Conservation (phyloP, 306 rosid species). For the Inga laurina region DNA sequence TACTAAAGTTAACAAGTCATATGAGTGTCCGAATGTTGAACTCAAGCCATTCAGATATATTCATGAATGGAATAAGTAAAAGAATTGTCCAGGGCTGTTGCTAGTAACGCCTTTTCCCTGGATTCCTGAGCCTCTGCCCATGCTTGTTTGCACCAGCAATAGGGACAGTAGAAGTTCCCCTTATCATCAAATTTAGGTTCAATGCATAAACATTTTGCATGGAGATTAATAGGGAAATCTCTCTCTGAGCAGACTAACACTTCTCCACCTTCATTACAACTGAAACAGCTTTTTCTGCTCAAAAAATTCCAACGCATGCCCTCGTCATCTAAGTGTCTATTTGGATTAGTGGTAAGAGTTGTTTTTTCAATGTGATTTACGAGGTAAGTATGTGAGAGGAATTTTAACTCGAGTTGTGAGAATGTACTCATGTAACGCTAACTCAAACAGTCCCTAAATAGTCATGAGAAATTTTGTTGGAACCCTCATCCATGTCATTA, state of each 20-base stretch:
- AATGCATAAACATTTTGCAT: conserved; percentile 51
- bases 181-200: conserved; percentile 58
- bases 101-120: conserved; percentile 32
- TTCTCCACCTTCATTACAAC: conserved; percentile 44
- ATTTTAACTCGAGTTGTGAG: no score
- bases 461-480: not conserved
- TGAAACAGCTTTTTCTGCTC: conserved; percentile 43
- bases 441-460: no score
- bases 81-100: conserved; percentile 23
- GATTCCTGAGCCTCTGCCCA: conserved; percentile 24
- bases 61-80: conserved; percentile 20
- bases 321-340: not conserved
- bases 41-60: not conserved
- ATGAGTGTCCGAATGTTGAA: not conserved
- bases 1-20: not conserved
- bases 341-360: no score
- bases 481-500: not conserved
- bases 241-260: conserved; percentile 50
- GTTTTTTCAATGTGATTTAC: no score
- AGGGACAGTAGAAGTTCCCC: conserved; percentile 68
- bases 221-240: conserved; percentile 60
- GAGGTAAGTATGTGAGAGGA: no score
- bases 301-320: conserved; percentile 15
- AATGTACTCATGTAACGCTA: no score
- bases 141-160: conserved; percentile 58